These are phyloP conservation scores for Zygnema cylindricum DNA, from an alignment of 139 green algal species.

Conservation along the genomic window DNA sequence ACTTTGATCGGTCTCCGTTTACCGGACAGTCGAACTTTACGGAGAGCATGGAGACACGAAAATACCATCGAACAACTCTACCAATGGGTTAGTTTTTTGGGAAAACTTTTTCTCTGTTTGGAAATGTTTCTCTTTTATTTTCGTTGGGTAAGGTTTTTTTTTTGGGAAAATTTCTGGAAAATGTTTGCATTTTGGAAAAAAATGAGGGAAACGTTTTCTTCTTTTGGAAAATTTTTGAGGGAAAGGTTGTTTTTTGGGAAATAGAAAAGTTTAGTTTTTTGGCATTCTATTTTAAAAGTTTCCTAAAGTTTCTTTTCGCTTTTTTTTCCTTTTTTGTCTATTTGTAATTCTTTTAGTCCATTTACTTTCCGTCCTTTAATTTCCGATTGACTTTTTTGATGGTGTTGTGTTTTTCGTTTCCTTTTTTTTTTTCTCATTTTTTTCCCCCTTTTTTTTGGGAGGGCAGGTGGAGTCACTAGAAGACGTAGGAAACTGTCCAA, in stretches of 20 bases:
- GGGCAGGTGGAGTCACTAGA: constrained; percentile 1
- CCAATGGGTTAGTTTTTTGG: neutral
- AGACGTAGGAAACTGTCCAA: neutral
- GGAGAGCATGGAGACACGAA: neutral
- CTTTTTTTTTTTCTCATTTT: neutral
- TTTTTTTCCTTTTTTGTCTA: neutral
- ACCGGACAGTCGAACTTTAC: neutral
- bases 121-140: neutral
- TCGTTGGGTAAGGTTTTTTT: neutral
- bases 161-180: neutral
- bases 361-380: neutral
- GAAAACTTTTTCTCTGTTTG: neutral
- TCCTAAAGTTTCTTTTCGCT: neutral
- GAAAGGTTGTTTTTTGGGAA: neutral
- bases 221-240: neutral
- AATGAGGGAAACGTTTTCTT: neutral
- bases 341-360: neutral
- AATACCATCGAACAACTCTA: neutral
- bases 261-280: neutral
- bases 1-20: neutral
- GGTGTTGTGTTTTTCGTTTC: neutral
- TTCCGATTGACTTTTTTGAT: neutral
- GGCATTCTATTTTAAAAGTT: neutral
- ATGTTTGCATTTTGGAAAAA: neutral
- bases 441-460: neutral